Evolutionary conservation across 2,329 filamentous ascomycete species (phyloP), one percentile per base, ranked within the genome.

Genomic region (Fusarium zealandicum): DNA sequence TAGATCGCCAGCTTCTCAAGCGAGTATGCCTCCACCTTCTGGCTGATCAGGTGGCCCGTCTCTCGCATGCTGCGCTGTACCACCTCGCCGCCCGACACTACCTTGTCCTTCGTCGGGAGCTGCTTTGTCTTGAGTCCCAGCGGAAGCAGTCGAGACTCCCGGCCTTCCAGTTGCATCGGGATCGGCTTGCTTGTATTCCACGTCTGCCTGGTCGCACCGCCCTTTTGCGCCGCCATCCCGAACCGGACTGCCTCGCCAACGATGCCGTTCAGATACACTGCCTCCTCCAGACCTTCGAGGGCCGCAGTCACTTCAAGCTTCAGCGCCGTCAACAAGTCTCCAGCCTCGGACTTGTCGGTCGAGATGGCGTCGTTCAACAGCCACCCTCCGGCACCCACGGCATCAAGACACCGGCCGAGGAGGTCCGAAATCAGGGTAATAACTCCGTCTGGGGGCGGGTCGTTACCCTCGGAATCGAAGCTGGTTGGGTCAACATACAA

Each of bases 21-120:
- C 39, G 90, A 91, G 76, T 97, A 96, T 63, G 88, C 85, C 50
- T 89, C 90, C 57, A 93, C 88, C 70, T 87, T 88, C 76, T 90
- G 89, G 70, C 89, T 91, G 69, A 89, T 85, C 72, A 96, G 75
- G 73, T 90, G 85, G 14, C 90, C 90, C 53, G 88, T 86, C 76
- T 96, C 89, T 72, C 92, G 81, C 64, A 78, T 80, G 65, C 81
- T 92, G 64, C 90, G 84, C 71, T 83, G 78, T 58, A 87, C 80
- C 33, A 91, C 78, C 76, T 92, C 89, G 14, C 91, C 90, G 50
- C 86, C 86, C 39, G 82, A 79, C 63, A 87, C 78, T 63, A 90
- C 76, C 82, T 90, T 86, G 57, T 79, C 75, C 55, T 69, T 75
- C 35, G 79, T 78, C 17, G 84, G 76, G 40, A 72, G 68, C 59